phyloP scores from a whole-genome alignment of 768 basidiomycete genomes.

The Leccinum broughii region DNA sequence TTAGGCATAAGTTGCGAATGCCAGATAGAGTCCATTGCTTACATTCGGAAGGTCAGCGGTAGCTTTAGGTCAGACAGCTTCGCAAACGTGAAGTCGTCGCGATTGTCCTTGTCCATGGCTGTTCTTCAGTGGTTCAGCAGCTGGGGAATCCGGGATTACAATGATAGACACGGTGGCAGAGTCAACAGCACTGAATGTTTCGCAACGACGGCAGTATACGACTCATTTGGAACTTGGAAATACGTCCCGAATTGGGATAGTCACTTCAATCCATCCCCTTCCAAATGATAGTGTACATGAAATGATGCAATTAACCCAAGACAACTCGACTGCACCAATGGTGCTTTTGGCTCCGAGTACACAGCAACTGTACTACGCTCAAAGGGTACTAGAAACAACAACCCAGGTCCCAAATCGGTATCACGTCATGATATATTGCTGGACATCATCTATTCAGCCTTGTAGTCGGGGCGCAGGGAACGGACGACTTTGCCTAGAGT shows the following conservation, averaged over 20 bases:
- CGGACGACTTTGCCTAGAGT: constrained; percentile 81
- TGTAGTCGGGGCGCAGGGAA: constrained; percentile 83
- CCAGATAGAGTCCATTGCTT: constrained; percentile 18
- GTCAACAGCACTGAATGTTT: neutral
- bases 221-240: constrained; percentile 6
- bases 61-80: constrained; percentile 86
- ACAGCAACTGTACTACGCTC: constrained; percentile 11
- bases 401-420: too few relatives aligned
- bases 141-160: neutral
- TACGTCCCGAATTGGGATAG: neutral
- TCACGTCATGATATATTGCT: neutral
- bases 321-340: constrained; percentile 23
- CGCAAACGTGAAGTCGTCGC: constrained; percentile 92
- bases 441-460: constrained; percentile 48
- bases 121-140: neutral
- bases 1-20: neutral
- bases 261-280: neutral
- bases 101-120: constrained; percentile 59
- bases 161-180: neutral
- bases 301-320: constrained; percentile 5
- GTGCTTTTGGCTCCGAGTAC: constrained; percentile 27
- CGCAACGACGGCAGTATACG: neutral
- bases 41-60: constrained; percentile 88
- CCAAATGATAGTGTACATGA: constrained; percentile 18
- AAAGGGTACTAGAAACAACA: constrained; percentile 6